These are phyloP conservation scores for Ascochyta rabiei DNA, from an alignment of 2,329 filamentous ascomycete genomes.

Conservation along the genomic window DNA sequence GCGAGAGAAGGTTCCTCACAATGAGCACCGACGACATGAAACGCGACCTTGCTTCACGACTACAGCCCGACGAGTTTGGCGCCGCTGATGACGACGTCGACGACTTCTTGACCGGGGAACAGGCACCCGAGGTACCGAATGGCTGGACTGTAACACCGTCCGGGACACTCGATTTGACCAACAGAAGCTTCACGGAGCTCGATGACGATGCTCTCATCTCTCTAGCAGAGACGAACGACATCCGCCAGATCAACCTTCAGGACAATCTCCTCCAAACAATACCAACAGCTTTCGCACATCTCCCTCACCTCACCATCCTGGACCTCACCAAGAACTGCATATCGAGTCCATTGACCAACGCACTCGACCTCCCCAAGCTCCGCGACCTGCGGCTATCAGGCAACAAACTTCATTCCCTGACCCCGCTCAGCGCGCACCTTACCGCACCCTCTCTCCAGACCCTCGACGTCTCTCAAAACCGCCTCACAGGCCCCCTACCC, in stretches of 20 bases:
- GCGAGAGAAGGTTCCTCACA: conserved; percentile 83
- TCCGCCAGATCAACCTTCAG: conserved; percentile 70
- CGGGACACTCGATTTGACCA: conserved; percentile 52
- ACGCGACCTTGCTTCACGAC: conserved; percentile 68
- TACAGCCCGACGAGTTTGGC: conserved; percentile 58
- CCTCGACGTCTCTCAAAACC: conserved; percentile 82
- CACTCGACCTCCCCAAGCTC: conserved; percentile 73
- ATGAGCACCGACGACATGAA: conserved; percentile 85
- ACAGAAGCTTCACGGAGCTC: conserved; percentile 48
- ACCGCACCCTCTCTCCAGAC: conserved; percentile 76
- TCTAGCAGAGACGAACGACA: conserved; percentile 54
- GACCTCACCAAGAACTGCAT: conserved; percentile 82
- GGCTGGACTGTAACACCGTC: conserved; percentile 43
- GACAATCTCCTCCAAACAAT: conserved; percentile 76
- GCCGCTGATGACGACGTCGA: conserved; percentile 3
- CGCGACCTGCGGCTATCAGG: conserved; percentile 77
- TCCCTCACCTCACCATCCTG: conserved; percentile 71
- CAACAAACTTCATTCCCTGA: conserved; percentile 72
- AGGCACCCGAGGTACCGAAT: conserved; percentile 1
- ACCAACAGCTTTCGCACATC: conserved; percentile 72
- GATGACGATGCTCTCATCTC: conserved; percentile 47
- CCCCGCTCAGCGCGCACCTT: conserved; percentile 68
- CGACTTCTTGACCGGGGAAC: not conserved
- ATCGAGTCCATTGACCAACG: conserved; percentile 39
- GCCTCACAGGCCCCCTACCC: conserved; percentile 72